Conservation (phyloP, 306 rosid genomes). For the Rosa lucieae region DNA sequence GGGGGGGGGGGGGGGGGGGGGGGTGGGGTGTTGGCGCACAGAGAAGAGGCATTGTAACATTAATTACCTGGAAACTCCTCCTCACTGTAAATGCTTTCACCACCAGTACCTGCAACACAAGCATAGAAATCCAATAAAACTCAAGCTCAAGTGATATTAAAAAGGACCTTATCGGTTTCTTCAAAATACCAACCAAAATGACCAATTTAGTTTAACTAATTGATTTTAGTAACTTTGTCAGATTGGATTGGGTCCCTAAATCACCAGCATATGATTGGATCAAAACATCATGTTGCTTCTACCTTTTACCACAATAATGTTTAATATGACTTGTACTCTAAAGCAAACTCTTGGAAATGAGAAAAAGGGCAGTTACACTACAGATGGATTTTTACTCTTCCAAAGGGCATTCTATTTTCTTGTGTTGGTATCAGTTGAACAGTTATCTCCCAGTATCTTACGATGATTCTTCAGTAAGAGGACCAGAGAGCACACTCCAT, state of each 20-base stretch:
- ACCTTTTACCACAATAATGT: background rate
- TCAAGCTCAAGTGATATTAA: background rate
- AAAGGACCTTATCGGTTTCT: background rate
- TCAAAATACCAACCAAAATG: background rate
- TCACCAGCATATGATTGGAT: background rate
- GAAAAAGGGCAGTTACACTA: background rate
- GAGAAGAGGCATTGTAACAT: background rate
- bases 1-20: background rate
- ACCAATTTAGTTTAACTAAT: background rate
- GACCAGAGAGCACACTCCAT: background rate
- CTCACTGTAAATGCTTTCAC: slow-evolving; percentile 89
- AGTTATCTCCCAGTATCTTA: background rate
- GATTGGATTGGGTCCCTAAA: background rate
- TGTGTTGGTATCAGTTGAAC: background rate
- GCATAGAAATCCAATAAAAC: background rate
- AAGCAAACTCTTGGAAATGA: background rate
- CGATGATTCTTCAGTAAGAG: background rate
- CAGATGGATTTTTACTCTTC: background rate
- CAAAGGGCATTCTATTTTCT: background rate
- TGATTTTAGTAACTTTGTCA: background rate
- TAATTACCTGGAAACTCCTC: slow-evolving; percentile 82
- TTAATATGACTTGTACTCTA: background rate
- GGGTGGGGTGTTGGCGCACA: background rate
- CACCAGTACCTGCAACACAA: slow-evolving; percentile 73
- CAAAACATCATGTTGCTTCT: background rate